phyloP scores from a whole-genome alignment of 129 eudicot species.

The Arctium minus region DNA sequence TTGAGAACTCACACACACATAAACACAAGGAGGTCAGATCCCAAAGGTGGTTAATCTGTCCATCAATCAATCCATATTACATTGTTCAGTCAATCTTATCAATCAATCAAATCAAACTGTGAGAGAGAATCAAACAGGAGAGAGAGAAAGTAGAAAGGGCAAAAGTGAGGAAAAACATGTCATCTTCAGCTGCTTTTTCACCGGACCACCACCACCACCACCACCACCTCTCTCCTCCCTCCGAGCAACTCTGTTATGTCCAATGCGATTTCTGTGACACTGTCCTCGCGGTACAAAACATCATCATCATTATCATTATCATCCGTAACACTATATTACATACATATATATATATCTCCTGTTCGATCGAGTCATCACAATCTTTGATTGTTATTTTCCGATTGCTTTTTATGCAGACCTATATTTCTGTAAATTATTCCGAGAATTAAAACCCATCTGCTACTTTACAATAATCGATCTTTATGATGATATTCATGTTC shows the following conservation, averaged over 20 bases:
- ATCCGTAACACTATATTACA: neutral
- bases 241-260: slow-evolving; percentile 91
- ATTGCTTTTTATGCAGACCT: too few relatives aligned
- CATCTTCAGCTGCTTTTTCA: slow-evolving; percentile 74
- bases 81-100: slow-evolving; percentile 66
- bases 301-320: neutral
- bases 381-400: neutral
- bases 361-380: neutral
- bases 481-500: neutral
- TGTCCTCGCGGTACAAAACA: slow-evolving; percentile 62
- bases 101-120: slow-evolving; percentile 60
- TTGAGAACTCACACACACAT: slow-evolving; percentile 37
- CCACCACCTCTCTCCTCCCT: slow-evolving; percentile 62
- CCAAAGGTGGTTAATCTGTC: slow-evolving; percentile 73
- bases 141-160: slow-evolving; percentile 16
- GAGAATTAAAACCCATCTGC: neutral
- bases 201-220: slow-evolving; percentile 59
- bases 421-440: neutral
- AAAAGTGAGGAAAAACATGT: slow-evolving; percentile 44
- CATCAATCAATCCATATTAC: slow-evolving; percentile 44
- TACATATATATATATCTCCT: neutral
- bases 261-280: slow-evolving; percentile 81
- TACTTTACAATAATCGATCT: neutral
- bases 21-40: slow-evolving; percentile 59
- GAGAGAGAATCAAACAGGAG: slow-evolving; percentile 22